phyloP scores from a whole-genome alignment of 768 basidiomycete genomes.

The Tylopilus sp. region DNA sequence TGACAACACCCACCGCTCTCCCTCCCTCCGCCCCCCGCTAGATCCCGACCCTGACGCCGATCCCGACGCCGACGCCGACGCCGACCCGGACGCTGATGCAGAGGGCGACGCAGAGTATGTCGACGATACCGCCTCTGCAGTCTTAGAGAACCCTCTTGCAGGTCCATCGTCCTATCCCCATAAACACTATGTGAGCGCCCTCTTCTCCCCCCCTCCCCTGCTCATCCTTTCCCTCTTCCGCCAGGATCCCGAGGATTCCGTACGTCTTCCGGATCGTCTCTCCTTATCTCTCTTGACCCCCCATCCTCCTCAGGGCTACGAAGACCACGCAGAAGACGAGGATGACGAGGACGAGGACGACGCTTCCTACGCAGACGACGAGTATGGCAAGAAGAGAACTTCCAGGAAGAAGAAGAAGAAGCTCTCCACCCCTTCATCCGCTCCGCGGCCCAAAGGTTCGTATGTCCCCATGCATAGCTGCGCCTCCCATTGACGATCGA shows the following conservation, averaged over 20 bases:
- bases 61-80: constrained; percentile 57
- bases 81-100: constrained; percentile 43
- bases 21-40: constrained; percentile 18
- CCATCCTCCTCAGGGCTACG: constrained; percentile 58
- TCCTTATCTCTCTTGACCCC: constrained; percentile 17
- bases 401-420: constrained; percentile 66
- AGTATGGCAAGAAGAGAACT: constrained; percentile 68
- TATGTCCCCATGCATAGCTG: constrained; percentile 11
- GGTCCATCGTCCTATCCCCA: constrained; percentile 44
- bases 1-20: constrained; percentile 26
- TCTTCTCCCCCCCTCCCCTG: constrained; percentile 2
- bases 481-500: constrained; percentile 7
- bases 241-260: constrained; percentile 34
- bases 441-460: constrained; percentile 58
- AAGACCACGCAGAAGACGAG: constrained; percentile 48
- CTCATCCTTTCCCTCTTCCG: background rate
- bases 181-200: constrained; percentile 57
- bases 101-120: constrained; percentile 43
- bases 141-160: constrained; percentile 35
- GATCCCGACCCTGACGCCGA: constrained; percentile 52
- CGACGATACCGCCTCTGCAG: constrained; percentile 36
- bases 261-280: constrained; percentile 11
- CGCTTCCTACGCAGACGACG: constrained; percentile 75
- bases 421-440: constrained; percentile 37
- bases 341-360: constrained; percentile 66